Evolutionary conservation across 2,329 filamentous ascomycete species (phyloP), one percentile per base, ranked within the genome.

Genomic region (Lasiodiplodia theobromae): DNA sequence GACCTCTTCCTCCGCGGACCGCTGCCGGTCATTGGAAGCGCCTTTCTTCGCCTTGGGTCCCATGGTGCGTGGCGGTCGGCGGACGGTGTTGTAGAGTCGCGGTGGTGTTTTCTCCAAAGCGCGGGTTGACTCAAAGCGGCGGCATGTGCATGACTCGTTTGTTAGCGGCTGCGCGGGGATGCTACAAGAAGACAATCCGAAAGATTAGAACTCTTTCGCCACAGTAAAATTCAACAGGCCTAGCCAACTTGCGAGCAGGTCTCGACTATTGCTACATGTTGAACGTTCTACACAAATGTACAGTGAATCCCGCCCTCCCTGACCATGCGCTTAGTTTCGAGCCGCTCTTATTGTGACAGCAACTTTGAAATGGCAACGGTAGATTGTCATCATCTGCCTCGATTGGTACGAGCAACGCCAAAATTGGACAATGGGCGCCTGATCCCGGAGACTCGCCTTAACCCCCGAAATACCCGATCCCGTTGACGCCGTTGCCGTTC

Each of bases 1-100:
- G 69, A 86, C 84, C 76, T 88, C 85, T 70, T 89, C 88, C 51
- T 89, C 84, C 65, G 63, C 68, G 51, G 76, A 74, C 66, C 82
- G 76, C 56, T 67, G 64, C 65, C 58, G 79, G 67, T 81, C 77
- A 25, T 71, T 73, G 49, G 71, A 73, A 18, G 72, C 70, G 64
- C 76, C 78, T 72, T 83, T 85, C 70, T 82, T 82, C 57, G 76
- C 77, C 73, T 85, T 86, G 2, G 84, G 83, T 44, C 83, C 77
- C 84, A 86, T 86, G 37, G 66, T 70, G 25, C 31, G 66, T 38
- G 60, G 18, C 44, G 60, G 51, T 25, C 28, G 58, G 28, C 31
- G 60, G 37, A 31, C 28, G 28, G 28, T 28, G 60, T 31, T 52
- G 60, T n/a, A 23, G 47, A 25, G 47, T 23, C 31, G 60, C 47